Percentiles rank a stretch among this genome's conserved stretches.
phyloP scores from a whole-genome alignment of 108 stramenopile genomes.

The Aurantiochytrium sp. region DNA sequence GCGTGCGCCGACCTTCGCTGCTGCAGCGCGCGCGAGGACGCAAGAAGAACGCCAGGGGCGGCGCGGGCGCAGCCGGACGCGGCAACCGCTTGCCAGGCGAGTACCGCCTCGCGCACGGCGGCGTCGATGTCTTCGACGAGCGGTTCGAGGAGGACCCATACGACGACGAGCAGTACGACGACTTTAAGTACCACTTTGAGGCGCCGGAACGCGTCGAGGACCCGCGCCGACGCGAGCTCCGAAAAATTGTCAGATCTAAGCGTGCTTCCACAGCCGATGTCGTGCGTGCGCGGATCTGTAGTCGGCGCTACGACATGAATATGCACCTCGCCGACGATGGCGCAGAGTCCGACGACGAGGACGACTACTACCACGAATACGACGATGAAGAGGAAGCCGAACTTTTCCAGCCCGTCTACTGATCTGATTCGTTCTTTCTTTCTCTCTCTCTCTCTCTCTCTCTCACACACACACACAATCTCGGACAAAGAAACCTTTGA shows the following conservation, averaged over 20 bases:
- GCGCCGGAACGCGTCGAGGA: neutral
- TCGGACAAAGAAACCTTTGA: no score
- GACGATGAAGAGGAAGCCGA: neutral
- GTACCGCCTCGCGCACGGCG: neutral
- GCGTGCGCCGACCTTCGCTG: neutral
- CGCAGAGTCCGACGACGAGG: neutral
- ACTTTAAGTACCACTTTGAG: neutral
- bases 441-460: no score
- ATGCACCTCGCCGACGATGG: slow-evolving; percentile 12
- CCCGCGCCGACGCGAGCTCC: neutral
- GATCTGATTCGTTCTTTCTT: no score
- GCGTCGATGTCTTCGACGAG: neutral
- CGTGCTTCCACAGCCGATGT: neutral
- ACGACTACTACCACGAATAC: neutral
- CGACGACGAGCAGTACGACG: neutral
- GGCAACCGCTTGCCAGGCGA: neutral
- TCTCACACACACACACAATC: no score
- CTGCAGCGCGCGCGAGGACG: neutral
- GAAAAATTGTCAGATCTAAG: neutral
- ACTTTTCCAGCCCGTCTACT: neutral
- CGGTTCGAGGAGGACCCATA: neutral
- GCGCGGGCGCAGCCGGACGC: neutral
- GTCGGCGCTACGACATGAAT: slow-evolving; percentile 7
- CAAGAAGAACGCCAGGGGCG: neutral
- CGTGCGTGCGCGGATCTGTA: neutral